These are phyloP conservation scores for Mycena kentingensis DNA, from an alignment of 768 basidiomycete genomes.

Conservation along the genomic window DNA sequence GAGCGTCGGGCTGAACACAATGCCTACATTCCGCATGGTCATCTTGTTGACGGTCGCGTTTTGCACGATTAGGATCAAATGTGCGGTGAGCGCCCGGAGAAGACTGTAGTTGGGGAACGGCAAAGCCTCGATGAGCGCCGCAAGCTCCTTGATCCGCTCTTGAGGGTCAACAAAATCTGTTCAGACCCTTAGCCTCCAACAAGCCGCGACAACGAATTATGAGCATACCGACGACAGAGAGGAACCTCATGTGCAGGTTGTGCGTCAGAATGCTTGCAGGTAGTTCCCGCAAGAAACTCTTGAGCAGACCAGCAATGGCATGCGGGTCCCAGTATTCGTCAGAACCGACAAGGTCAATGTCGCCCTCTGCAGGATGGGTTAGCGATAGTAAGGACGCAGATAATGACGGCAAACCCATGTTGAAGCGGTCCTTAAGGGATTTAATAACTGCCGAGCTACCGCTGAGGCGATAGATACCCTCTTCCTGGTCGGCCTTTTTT, in stretches of 20 bases:
- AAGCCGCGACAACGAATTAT: slow-evolving; percentile 14
- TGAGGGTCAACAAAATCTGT: slow-evolving; percentile 86
- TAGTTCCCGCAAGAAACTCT: slow-evolving; percentile 90
- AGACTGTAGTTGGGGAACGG: slow-evolving; percentile 93
- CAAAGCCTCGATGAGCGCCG: slow-evolving; percentile 80
- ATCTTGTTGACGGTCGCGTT: slow-evolving; percentile 93
- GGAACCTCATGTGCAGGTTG: slow-evolving; percentile 87
- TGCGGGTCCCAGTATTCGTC: slow-evolving; percentile 98
- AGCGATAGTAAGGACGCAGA: slow-evolving; percentile 11
- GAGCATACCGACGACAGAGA: slow-evolving; percentile 86
- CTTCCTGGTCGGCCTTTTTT: slow-evolving; percentile 93
- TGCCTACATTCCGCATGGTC: slow-evolving; percentile 98
- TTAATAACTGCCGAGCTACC: slow-evolving; percentile 97
- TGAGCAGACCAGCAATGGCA: slow-evolving; percentile 93
- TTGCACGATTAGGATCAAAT: slow-evolving; percentile 92
- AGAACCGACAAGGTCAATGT: slow-evolving; percentile 82
- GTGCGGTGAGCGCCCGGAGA: slow-evolving; percentile 90
- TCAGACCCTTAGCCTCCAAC: slow-evolving; percentile 11
- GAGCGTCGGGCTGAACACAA: slow-evolving; percentile 96
- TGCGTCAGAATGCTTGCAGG: slow-evolving; percentile 91
- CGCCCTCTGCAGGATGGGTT: slow-evolving; percentile 70
- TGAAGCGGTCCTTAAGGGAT: slow-evolving; percentile 89
- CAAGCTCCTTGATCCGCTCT: slow-evolving; percentile 86
- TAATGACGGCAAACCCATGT: slow-evolving; percentile 60
- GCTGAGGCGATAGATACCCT: slow-evolving; percentile 95